phyloP scores from a whole-genome alignment of 306 rosid species.

The Trifolium repens region DNA sequence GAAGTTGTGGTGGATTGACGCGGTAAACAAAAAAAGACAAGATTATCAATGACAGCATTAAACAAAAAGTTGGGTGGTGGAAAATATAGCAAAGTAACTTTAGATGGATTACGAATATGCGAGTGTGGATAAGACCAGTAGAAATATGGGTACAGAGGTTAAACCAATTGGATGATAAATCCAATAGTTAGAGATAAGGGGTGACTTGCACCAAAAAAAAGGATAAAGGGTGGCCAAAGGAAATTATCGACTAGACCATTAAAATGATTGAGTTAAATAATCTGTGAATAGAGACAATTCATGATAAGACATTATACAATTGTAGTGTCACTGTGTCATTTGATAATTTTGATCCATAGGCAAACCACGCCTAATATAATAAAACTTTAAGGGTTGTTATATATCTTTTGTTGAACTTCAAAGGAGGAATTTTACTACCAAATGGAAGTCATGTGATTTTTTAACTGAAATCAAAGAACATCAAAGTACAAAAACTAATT shows the following conservation, averaged over 20 bases:
- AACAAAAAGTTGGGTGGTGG: background rate
- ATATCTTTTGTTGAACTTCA: background rate
- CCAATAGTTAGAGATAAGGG: conserved; percentile 18
- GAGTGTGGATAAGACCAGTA: background rate
- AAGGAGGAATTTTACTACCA: background rate
- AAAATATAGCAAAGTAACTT: background rate
- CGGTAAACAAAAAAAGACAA: background rate
- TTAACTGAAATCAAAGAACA: background rate
- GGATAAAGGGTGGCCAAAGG: background rate
- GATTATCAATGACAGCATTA: background rate
- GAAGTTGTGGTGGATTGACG: background rate
- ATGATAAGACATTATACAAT: background rate
- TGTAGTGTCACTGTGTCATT: background rate
- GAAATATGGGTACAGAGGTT: background rate
- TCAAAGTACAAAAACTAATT: background rate
- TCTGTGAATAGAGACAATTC: background rate
- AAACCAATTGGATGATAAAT: background rate
- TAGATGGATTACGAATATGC: background rate
- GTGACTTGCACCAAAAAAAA: background rate
- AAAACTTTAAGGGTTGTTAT: background rate
- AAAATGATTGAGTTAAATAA: background rate
- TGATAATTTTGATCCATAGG: background rate
- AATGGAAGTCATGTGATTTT: background rate
- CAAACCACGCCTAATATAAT: background rate
- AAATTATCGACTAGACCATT: background rate